Evolutionary conservation across 352 stramenopile genomes (phyloP).

Genomic region (Phytophthora chlamydospora): DNA sequence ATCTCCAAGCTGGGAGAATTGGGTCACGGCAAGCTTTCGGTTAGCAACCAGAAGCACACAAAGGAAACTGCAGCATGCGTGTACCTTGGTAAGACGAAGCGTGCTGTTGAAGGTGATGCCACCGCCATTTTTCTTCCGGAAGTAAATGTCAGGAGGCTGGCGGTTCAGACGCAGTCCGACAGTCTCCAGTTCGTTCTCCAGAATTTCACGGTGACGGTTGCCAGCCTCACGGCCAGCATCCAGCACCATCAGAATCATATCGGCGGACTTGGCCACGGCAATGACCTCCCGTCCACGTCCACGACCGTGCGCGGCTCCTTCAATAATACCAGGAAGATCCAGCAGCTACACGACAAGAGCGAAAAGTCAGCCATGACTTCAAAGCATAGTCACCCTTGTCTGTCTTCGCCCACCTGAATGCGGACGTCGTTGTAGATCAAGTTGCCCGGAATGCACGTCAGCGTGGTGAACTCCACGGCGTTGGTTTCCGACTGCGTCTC

Average conservation of each 20-base stretch:
- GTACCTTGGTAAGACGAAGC: conserved; percentile 94
- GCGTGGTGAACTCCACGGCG: conserved; percentile 98
- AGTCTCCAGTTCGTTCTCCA: conserved; percentile 98
- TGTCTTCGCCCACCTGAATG: conserved; percentile 89
- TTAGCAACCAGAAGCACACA: conserved; percentile 10
- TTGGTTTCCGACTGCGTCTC: conserved; percentile 97
- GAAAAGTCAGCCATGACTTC: conserved; percentile 2
- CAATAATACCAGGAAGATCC: conserved; percentile 99
- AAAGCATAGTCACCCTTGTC: background rate
- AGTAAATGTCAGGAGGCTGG: conserved; percentile 96
- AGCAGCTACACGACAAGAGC: conserved; percentile 77
- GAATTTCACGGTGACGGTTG: conserved; percentile 96
- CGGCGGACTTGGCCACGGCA: conserved; percentile 97
- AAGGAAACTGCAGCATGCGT: conserved; percentile 20
- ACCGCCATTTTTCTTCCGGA: conserved; percentile 94
- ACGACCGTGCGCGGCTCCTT: conserved; percentile 98
- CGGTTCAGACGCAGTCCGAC: conserved; percentile 98
- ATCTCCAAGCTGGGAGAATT: conserved; percentile 67
- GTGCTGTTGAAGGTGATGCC: conserved; percentile 97
- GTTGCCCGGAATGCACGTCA: conserved; percentile 98
- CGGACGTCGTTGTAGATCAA: conserved; percentile 96
- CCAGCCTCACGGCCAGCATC: conserved; percentile 98
- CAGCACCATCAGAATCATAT: conserved; percentile 99
- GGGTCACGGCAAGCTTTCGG: background rate
- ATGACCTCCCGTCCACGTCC: conserved; percentile 99